Evolutionary conservation across 345 rosid genomes (phyloP), one percentile per base, ranked within the genome.

Genomic region (Aquilaria malaccensis): DNA sequence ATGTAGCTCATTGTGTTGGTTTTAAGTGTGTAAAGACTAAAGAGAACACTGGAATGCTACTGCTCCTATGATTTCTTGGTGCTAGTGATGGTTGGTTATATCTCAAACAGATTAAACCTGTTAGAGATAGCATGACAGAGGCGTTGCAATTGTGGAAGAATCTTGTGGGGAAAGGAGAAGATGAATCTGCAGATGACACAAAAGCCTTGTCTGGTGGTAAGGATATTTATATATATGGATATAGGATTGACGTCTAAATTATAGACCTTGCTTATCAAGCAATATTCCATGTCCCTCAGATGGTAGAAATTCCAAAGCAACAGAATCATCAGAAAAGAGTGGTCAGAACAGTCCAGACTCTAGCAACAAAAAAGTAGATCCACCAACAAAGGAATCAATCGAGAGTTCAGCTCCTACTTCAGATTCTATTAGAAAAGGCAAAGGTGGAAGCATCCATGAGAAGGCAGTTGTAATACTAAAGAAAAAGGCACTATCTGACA

Each of bases 121-220:
- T 74, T 30, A 90, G 99, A 75, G 99, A 95, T 69, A 84, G 91
- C 76, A 83, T 91, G 83, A 84, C 80, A 58, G 99, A 95, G 79
- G 96, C 99, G 49, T 61, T 91, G 85, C 96, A 83, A 64, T 61
- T 83, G 49, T 95, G 97, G 99, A 91, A 88, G 83, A 85, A 85
- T 70, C 76, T 85, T 55, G 78, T 85, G 49, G 97, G 91, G 61
- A 88, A 91, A 79, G 87, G 66, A 61, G 77, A 69, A 30, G 97
- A 86, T 70, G 89, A 79, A 61, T 75, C 67, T 56, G 30, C 78
- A 64, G 91, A 81, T 69, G 88, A 85, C 58, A 81, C 77, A 71
- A 90, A 85, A 61, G 64, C 73, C 70, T 79, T 64, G 43, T 76
- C 94, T 77, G 76, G 59, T 68, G 97, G 95, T 79, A 72, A 66